Base-by-base conservation (phyloP, 352 stramenopile genomes). In the Phytophthora constricta region DNA sequence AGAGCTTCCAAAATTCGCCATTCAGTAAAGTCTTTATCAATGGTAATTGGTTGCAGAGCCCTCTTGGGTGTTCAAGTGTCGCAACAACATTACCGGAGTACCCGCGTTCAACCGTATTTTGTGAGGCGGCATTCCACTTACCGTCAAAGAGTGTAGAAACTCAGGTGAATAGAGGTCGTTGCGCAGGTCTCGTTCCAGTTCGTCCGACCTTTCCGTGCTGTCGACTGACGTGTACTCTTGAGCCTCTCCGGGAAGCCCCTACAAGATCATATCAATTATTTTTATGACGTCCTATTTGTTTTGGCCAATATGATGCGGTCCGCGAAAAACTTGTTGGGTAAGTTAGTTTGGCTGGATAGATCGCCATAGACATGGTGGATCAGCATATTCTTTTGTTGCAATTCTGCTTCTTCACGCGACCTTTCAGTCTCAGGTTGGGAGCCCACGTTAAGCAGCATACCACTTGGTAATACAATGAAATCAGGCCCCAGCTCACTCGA, bases 81-180 rank as follows among this genome's bases (percentile, higher is more conserved):
- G 63, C 17, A 80, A 68, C 49, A 80, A 45, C 65, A 77, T 76
- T 1, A 79, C 46, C 0, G 65, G 65, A 22, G 47, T 37, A 3
- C 68, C 57, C 0, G 54, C 37, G 23, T 77, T 79, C 0, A 82
- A 51, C 1, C 26, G 37, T 7, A 77, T 25, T 10, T 65, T 73
- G 50, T 80, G 71, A 10, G 65, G 68, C 2, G 62, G 62, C 2
- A 80, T 76, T 2, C 62, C 71, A 10, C 60, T 74, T 10, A 76
- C 28, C 9, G 58, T 76, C 17, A 74, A 4, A 0, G 58, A 54
- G 49, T 78, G 28, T 0, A 60, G 41, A 8, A 60, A 9, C 4
- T 60, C 59, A 37, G 31, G 31, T 20, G 9, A 1, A n/a, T 46
- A n/a, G 39, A 46, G 31, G 31, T 37, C 13, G 31, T 11, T 7